Evolutionary conservation across 306 rosid genomes (phyloP).

Genomic region (Vigna mungo): DNA sequence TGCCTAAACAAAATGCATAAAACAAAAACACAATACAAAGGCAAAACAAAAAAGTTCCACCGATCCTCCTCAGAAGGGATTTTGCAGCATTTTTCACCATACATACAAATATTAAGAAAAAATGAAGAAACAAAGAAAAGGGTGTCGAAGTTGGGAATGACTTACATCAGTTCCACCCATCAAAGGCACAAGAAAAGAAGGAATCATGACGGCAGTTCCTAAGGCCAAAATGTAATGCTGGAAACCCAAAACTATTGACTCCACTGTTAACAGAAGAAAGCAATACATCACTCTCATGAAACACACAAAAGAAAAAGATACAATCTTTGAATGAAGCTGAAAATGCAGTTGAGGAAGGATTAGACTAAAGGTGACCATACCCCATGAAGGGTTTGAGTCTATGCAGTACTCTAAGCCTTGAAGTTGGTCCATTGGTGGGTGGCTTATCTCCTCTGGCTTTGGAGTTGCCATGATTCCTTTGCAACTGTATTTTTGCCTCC

Average conservation of each 20-base stretch:
- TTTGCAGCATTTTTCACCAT: conserved; percentile 23
- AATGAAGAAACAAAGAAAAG: conserved; percentile 29
- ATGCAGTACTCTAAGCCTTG: conserved; percentile 97
- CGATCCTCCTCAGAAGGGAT: neutral
- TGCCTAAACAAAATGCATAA: conserved; percentile 10
- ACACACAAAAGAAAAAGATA: neutral
- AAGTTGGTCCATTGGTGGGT: conserved; percentile 96
- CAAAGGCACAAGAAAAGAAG: conserved; percentile 92
- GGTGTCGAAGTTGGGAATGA: conserved; percentile 24
- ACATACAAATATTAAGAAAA: neutral
- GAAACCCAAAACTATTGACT: conserved; percentile 86
- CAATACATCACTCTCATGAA: neutral
- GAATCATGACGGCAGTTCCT: conserved; percentile 99
- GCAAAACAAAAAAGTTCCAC: neutral
- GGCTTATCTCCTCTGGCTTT: conserved; percentile 85
- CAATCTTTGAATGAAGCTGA: conserved; percentile 10
- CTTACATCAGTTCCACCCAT: conserved; percentile 98
- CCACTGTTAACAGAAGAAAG: conserved; percentile 70
- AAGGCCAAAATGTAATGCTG: conserved; percentile 96
- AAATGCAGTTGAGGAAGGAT: conserved; percentile 39
- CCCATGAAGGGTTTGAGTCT: conserved; percentile 99
- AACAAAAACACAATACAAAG: conserved; percentile 1
- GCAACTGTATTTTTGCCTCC: conserved; percentile 31
- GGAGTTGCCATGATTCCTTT: conserved; percentile 69
- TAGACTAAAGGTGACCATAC: conserved; percentile 49